phyloP scores from a whole-genome alignment of 2,329 filamentous ascomycete species.

The Paraphaeosphaeria minitans region DNA sequence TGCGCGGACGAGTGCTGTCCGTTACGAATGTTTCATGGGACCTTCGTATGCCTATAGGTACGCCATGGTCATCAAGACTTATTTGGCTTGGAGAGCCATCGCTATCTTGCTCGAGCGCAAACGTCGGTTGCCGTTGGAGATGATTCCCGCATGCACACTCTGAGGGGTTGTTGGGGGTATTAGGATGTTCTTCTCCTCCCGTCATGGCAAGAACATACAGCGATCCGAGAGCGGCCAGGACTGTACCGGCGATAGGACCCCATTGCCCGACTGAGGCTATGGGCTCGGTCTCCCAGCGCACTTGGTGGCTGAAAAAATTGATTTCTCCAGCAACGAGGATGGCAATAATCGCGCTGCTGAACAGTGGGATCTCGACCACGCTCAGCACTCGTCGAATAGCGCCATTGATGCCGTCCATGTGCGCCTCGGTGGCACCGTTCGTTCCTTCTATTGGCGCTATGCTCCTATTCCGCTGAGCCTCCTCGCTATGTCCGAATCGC shows the following conservation, averaged over 20 bases:
- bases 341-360: constrained; percentile 62
- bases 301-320: constrained; percentile 65
- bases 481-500: constrained; percentile 40
- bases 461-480: constrained; percentile 31
- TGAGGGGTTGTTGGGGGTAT: constrained; percentile 10
- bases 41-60: constrained; percentile 8
- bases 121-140: not conserved
- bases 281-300: constrained; percentile 66
- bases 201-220: constrained; percentile 59
- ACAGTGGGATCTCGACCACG: constrained; percentile 63
- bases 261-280: constrained; percentile 66
- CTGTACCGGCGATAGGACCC: constrained; percentile 64
- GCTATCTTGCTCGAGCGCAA: not conserved
- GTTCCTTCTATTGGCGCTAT: constrained; percentile 58
- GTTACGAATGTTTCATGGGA: constrained; percentile 20
- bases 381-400: constrained; percentile 45
- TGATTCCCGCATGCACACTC: constrained; percentile 29
- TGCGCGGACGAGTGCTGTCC: constrained; percentile 1
- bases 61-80: not conserved
- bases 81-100: constrained; percentile 6
- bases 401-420: constrained; percentile 53
- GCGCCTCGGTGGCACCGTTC: constrained; percentile 58
- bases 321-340: constrained; percentile 66
- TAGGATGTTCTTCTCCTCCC: constrained; percentile 25
- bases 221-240: constrained; percentile 63